Base-by-base conservation (phyloP, 768 basidiomycete genomes). In the Mycena amicta region DNA sequence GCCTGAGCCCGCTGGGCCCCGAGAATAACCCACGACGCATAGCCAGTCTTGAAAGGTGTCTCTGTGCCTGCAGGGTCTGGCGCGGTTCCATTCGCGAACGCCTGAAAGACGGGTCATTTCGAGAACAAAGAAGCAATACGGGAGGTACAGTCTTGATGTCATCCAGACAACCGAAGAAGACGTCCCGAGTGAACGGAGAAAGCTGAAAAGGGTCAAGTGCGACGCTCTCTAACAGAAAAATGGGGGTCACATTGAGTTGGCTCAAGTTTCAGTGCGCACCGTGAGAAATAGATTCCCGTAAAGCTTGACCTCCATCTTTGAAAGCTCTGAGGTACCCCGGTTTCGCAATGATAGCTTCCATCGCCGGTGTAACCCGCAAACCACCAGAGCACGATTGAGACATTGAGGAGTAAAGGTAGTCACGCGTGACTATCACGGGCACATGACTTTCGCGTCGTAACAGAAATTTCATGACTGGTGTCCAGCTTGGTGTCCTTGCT, bases 21-120 rank as follows among this genome's bases (percentile, higher is more conserved):
- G 1, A 72, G 64, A 46, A 80, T 68, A 39, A 74, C 52, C 4
- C 81, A 57, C 0, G 77, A 60, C 4, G 78, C 72, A 53, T 80
- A 83, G 1, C 82, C 75, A 5, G 76, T 71, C 46, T 74, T 65
- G 61, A 74, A 80, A 2, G 75, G 67, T 0, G 82, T 81, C 66
- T 83, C 77, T 0, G 75, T 73, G 37, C 69, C 70, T 22, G 47
- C 56, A 1, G 82, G 65, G 50, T 76, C 72, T 2, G 80, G 80
- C 0, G 75, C 76, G 0, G 54, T 58, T 0, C 75, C 74, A 1
- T 50, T 43, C 49, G 70, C 68, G 2, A 77, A 62, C 15, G 58
- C 55, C 74, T 75, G 25, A 1, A 57, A 25, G 23, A 47, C 23
- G 18, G 33, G 33, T 8, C 8, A 37, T 37, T 8, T 37, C 33